phyloP scores from a whole-genome alignment of 768 basidiomycete genomes.

The Brasilioporus rufonigricans region DNA sequence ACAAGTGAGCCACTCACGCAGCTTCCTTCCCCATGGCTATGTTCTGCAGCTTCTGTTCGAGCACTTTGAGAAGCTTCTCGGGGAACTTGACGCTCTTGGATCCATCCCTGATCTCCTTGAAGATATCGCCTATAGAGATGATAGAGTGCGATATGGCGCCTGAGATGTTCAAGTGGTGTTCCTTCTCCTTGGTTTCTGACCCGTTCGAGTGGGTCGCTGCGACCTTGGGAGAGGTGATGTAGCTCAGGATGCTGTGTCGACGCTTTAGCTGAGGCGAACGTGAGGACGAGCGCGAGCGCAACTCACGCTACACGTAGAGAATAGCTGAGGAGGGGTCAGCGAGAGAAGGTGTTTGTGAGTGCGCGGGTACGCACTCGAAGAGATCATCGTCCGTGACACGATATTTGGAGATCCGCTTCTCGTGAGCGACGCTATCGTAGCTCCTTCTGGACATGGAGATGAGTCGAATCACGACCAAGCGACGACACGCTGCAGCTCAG shows the following conservation, averaged over 20 bases:
- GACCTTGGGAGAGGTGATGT: constrained; percentile 65
- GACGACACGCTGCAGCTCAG: neutral
- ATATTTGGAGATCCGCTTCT: constrained; percentile 71
- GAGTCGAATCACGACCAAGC: constrained; percentile 10
- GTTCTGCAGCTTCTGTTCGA: constrained; percentile 86
- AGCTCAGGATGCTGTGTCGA: constrained; percentile 59
- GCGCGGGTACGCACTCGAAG: constrained; percentile 62
- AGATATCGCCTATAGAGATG: constrained; percentile 70
- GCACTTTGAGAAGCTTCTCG: constrained; percentile 86
- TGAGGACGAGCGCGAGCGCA: neutral
- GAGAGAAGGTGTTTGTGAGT: neutral
- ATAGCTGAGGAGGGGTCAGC: constrained; percentile 50
- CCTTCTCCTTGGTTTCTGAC: constrained; percentile 51
- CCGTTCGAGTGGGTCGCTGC: constrained; percentile 28
- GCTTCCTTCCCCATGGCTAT: constrained; percentile 93
- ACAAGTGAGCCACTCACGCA: constrained; percentile 52
- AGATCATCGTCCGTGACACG: constrained; percentile 83
- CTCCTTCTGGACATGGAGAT: constrained; percentile 67
- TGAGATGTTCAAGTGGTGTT: constrained; percentile 66
- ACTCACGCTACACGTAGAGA: constrained; percentile 82
- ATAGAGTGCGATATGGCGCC: constrained; percentile 56
- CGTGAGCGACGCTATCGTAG: constrained; percentile 66
- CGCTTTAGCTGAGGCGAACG: constrained; percentile 6
- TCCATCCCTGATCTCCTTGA: constrained; percentile 75
- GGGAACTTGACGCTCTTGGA: constrained; percentile 90